phyloP scores from a whole-genome alignment of 495 filamentous ascomycete species.

The Cercophora sp. region DNA sequence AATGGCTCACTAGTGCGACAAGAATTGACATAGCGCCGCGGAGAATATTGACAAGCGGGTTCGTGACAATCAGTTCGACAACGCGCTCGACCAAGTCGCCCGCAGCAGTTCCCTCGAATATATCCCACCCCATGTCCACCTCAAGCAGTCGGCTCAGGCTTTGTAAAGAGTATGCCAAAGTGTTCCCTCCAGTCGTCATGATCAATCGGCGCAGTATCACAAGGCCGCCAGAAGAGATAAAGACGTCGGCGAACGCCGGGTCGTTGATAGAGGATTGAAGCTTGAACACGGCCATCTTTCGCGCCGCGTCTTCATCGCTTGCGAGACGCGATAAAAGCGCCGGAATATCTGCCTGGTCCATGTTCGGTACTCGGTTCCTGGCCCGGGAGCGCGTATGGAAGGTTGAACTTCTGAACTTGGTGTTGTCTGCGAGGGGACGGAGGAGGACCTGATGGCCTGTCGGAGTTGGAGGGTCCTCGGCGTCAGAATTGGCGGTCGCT shows the following conservation, averaged over 20 bases:
- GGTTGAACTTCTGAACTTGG: too few relatives aligned
- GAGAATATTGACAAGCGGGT: conserved; percentile 95
- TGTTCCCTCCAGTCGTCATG: conserved; percentile 84
- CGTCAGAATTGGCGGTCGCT: too few relatives aligned
- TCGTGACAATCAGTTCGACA: conserved; percentile 90
- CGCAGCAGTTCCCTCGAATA: conserved; percentile 49
- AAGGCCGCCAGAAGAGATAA: conserved; percentile 85
- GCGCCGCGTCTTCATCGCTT: conserved; percentile 74
- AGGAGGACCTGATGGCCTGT: too few relatives aligned
- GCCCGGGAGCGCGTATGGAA: conserved; percentile 11
- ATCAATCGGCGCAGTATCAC: conserved; percentile 74
- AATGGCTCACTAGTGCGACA: conserved; percentile 85
- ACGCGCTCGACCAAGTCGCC: conserved; percentile 62
- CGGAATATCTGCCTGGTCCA: conserved; percentile 55
- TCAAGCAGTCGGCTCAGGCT: conserved; percentile 82
- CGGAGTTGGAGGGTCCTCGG: too few relatives aligned
- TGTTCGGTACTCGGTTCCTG: too few relatives aligned
- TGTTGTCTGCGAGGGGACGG: too few relatives aligned
- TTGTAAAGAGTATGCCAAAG: conserved; percentile 88
- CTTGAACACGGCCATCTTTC: conserved; percentile 99
- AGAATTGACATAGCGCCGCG: conserved; percentile 95
- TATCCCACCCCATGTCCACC: conserved; percentile 97
- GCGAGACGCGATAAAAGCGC: conserved; percentile 52
- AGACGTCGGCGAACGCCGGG: conserved; percentile 93
- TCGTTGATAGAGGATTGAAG: conserved; percentile 91